Evolutionary conservation across 257 asterid species (phyloP), one percentile per base, ranked within the genome.

Genomic region (Rauvolfia tetraphylla): DNA sequence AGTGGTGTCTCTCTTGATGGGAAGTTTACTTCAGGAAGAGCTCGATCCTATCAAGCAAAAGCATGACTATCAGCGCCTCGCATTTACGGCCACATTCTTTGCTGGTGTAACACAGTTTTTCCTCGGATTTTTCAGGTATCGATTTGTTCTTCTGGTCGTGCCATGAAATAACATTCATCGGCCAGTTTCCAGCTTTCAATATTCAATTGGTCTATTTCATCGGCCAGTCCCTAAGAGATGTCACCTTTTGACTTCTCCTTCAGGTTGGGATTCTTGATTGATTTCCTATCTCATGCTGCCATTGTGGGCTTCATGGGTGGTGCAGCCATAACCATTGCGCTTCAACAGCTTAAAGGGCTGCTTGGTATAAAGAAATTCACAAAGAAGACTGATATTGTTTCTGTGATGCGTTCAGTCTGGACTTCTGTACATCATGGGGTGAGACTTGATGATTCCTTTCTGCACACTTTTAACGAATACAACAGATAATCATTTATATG

Each of bases 271-370:
- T 91, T 91, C 92, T 86, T 91, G 90, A 84, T 91, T 49, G 96
- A 91, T 53, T 91, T 89, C 81, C 81, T 91, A 53, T 91, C 96
- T 42, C 96, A 91, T 61, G 95, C 96, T 39, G 88, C 96, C 13
- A 75, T 91, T 1, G 90, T 91, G 14, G 96, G 96, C 10, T 91
- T 91, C 68, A 91, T 91, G 95, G 93, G 85, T 1, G 96, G 96
- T 68, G 96, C 96, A 63, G 87, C 96, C 82, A 82, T 91, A 38
- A 91, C 92, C 70, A 91, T 91, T 63, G 81, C 87, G 53, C 92
- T 91, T 72, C 96, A 91, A 82, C 96, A 91, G 86, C 95, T 91
- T n/a, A 91, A 91, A 79, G 95, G 95, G 49, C 81, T 89, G 79
- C 85, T 91, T 2, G 96, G 96, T 3, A 71, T 91, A 33, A 77